phyloP scores from a whole-genome alignment of 192 early-diverging fungal species.

The Backusella parvicylindrica region DNA sequence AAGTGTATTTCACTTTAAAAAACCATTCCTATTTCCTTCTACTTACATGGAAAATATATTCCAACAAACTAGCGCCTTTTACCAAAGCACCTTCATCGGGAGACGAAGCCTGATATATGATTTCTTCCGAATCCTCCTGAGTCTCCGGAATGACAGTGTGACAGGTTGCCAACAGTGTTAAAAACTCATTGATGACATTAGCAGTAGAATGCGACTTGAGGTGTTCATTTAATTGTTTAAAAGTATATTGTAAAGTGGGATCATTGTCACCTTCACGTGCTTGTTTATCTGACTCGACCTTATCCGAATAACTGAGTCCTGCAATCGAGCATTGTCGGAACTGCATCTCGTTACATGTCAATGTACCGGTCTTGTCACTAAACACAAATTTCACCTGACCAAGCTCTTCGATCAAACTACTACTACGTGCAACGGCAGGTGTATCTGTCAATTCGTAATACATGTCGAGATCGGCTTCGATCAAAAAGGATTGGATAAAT shows the following conservation, averaged over 20 bases:
- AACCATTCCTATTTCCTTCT: no score
- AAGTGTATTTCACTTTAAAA: no score
- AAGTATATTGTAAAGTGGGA: constrained; percentile 62
- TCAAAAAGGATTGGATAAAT: constrained; percentile 82
- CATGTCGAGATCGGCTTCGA: constrained; percentile 93
- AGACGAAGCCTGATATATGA: constrained; percentile 92
- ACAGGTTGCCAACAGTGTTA: constrained; percentile 86
- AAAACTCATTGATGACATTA: constrained; percentile 83
- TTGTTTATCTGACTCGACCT: constrained; percentile 85
- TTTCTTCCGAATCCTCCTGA: constrained; percentile 56
- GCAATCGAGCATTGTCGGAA: constrained; percentile 88
- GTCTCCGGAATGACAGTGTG: constrained; percentile 97
- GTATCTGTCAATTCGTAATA: constrained; percentile 94
- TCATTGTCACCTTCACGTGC: constrained; percentile 65
- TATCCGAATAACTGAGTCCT: constrained; percentile 88
- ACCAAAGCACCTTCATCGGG: constrained; percentile 96
- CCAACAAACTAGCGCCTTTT: constrained; percentile 64
- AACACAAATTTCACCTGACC: constrained; percentile 86
- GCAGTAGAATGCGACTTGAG: constrained; percentile 57
- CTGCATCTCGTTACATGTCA: constrained; percentile 59
- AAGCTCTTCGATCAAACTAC: constrained; percentile 92
- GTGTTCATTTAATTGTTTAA: constrained; percentile 61
- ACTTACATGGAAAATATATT: constrained; percentile 59
- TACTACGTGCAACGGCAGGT: constrained; percentile 90
- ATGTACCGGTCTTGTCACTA: constrained; percentile 28